These are phyloP conservation scores for Rhinocladiella similis DNA, from an alignment of 2,329 filamentous ascomycete genomes.

Conservation along the genomic window DNA sequence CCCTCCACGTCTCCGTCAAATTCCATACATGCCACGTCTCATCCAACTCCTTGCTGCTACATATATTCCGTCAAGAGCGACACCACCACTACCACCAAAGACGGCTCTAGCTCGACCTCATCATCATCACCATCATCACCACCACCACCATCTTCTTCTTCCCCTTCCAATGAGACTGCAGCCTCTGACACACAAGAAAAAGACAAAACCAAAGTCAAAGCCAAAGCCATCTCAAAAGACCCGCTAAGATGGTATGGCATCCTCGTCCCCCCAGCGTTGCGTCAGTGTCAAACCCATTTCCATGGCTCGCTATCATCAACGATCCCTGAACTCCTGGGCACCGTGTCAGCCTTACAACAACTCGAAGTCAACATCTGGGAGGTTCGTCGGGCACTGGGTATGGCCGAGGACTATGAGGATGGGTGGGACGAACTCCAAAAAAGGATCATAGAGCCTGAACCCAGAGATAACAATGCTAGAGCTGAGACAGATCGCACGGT, in stretches of 20 bases:
- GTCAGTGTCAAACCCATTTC: conserved; percentile 46
- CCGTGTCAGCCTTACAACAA: conserved; percentile 41
- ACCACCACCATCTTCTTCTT: too few species aligned
- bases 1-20: conserved; percentile 2
- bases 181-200: not conserved
- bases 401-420: conserved; percentile 2
- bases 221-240: conserved; percentile 30
- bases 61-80: not conserved
- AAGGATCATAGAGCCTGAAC: too few species aligned
- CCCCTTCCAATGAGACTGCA: too few species aligned
- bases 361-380: conserved; percentile 41
- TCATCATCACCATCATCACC: not conserved
- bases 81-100: not conserved
- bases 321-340: conserved; percentile 40
- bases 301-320: conserved; percentile 37
- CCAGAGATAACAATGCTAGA: too few species aligned
- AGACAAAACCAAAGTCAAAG: not conserved
- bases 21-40: conserved; percentile 6
- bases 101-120: not conserved
- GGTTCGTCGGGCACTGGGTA: conserved; percentile 15
- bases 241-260: conserved; percentile 53
- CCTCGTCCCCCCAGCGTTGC: conserved; percentile 46
- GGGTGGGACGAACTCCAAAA: not conserved
- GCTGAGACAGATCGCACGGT: not conserved
- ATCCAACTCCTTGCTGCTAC: not conserved